A percentile compares a stretch with the other conserved stretches of the same genome.
phyloP scores from a whole-genome alignment of 2,329 filamentous ascomycete genomes.

The Penicillium italicum region DNA sequence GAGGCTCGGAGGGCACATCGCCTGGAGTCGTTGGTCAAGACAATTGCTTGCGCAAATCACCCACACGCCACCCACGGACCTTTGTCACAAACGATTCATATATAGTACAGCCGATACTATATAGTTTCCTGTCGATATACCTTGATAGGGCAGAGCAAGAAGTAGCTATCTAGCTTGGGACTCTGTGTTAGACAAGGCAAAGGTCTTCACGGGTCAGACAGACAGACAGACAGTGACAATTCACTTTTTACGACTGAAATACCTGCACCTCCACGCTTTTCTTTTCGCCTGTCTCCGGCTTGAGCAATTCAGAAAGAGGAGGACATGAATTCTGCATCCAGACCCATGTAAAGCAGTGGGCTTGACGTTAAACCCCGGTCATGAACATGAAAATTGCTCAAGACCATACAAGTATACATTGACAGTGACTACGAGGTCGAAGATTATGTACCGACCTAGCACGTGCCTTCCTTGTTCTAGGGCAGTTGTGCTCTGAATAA shows the following conservation, averaged over 20 bases:
- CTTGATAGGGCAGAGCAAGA: slow-evolving; percentile 63
- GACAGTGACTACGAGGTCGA: not conserved
- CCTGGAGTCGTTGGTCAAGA: not conserved
- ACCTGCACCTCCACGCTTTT: slow-evolving; percentile 26
- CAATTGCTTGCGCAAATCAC: slow-evolving; percentile 15
- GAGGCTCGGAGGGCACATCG: not conserved
- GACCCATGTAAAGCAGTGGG: slow-evolving; percentile 24
- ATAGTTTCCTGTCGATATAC: slow-evolving; percentile 67
- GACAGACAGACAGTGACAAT: slow-evolving; percentile 36
- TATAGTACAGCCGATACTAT: slow-evolving; percentile 52
- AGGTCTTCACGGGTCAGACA: slow-evolving; percentile 34
- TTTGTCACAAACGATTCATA: slow-evolving; percentile 38
- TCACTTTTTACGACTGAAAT: slow-evolving; percentile 38
- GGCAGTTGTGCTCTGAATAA: not conserved
- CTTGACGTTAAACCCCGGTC: slow-evolving; percentile 4
- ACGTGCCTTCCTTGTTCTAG: not conserved
- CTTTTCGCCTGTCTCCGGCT: slow-evolving; percentile 21
- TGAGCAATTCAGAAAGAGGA: slow-evolving; percentile 7
- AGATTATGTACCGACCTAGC: not conserved
- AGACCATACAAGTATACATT: not conserved
- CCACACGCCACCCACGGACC: slow-evolving; percentile 25
- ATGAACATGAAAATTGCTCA: slow-evolving; percentile 8
- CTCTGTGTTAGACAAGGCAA: slow-evolving; percentile 68
- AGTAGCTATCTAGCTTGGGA: slow-evolving; percentile 61
- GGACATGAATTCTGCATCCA: slow-evolving; percentile 3